Conservation (phyloP, 2,329 filamentous ascomycete species). For the Onygenales sp. region DNA sequence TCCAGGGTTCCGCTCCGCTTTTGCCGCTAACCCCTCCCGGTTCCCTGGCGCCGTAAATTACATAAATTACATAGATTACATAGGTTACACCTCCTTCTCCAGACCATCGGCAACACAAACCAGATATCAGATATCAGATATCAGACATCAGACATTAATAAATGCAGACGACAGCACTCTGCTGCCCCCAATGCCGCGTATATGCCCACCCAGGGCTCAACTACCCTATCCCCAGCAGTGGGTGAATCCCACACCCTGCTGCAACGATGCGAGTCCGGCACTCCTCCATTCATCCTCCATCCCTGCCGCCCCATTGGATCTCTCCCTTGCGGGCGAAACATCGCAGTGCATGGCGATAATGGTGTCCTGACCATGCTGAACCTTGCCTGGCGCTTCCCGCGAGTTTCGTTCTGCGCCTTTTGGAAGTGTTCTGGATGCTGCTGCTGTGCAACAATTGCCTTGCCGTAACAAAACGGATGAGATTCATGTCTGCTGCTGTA, state of each 20-base stretch:
- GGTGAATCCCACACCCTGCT: no score
- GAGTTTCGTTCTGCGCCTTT: not conserved
- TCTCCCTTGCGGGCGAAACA: not conserved
- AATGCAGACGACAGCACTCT: no score
- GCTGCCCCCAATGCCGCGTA: no score
- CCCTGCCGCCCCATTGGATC: not conserved
- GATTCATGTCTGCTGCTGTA: no score
- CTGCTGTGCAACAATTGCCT: not conserved
- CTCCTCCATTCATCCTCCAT: not conserved
- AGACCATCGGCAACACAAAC: no score
- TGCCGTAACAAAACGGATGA: no score
- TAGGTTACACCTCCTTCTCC: no score
- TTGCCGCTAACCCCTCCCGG: not conserved
- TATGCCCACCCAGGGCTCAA: no score
- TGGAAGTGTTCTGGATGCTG: not conserved
- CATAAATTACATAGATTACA: not conserved
- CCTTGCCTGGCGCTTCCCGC: not conserved
- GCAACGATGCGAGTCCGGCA: not conserved
- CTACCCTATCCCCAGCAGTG: no score
- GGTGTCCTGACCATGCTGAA: not conserved
- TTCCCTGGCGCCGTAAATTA: not conserved
- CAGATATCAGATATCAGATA: no score
- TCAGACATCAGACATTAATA: no score
- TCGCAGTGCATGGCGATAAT: not conserved
- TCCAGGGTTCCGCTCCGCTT: no score